A percentile compares a stretch with the other conserved stretches of the same genome.
phyloP scores from a whole-genome alignment of 1,284 basidiomycete species.

The Cerrena zonata region DNA sequence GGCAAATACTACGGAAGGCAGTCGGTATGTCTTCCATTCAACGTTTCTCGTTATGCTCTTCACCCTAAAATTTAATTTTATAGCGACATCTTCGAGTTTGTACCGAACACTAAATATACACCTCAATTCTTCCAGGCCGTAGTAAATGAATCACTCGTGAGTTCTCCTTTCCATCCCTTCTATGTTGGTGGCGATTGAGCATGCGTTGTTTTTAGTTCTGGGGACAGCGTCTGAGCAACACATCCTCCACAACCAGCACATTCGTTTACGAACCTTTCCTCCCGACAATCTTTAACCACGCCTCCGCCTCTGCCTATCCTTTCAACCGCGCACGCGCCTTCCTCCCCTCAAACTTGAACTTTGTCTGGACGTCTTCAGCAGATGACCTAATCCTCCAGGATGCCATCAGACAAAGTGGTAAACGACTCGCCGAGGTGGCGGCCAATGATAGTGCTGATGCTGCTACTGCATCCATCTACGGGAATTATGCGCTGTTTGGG shows the following conservation, averaged over 20 bases:
- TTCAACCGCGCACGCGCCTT: constrained; percentile 34
- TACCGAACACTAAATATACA: too few species aligned
- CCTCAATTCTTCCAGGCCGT: too few species aligned
- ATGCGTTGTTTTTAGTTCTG: too few species aligned
- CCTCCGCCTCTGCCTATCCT: too few species aligned
- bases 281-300: too few species aligned
- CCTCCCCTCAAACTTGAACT: constrained; percentile 45
- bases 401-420: constrained; percentile 35
- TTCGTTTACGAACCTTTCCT: too few species aligned
- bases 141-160: too few species aligned
- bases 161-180: constrained; percentile 11
- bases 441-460: constrained; percentile 39
- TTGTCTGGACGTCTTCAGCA: constrained; percentile 32
- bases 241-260: too few species aligned
- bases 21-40: constrained; percentile 34
- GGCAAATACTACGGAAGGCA: constrained; percentile 33
- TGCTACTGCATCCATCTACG: constrained; percentile 37
- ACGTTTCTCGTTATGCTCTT: neutral
- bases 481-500: constrained; percentile 47
- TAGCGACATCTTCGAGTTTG: too few species aligned
- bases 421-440: constrained; percentile 32
- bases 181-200: neutral
- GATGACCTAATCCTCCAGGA: constrained; percentile 36
- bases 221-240: too few species aligned
- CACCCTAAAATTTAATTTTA: neutral